phyloP scores from a whole-genome alignment of 1,139 yeast genomes.

The Lodderomyces metapsilosis region DNA sequence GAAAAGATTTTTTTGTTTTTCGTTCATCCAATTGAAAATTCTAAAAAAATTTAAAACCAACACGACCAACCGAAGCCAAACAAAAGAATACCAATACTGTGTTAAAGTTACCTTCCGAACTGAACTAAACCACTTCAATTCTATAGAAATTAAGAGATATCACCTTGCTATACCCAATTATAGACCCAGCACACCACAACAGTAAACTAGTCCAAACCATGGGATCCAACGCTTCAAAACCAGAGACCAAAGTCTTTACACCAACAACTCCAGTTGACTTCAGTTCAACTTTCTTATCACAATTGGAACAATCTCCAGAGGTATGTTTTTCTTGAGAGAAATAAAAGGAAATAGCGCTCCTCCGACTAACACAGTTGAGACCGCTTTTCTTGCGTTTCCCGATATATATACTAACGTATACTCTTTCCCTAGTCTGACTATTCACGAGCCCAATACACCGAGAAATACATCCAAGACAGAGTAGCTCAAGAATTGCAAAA shows the following conservation, averaged over 20 bases:
- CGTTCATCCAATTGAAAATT: neutral
- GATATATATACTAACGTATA: conserved; percentile 28
- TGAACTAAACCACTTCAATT: neutral
- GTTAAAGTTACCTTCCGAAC: no score
- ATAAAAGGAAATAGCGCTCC: no score
- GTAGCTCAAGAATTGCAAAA: conserved; percentile 65
- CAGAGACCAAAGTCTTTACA: conserved; percentile 63
- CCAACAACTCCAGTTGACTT: conserved; percentile 77
- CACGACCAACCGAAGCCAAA: neutral
- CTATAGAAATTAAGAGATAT: neutral
- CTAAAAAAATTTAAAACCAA: neutral
- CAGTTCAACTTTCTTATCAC: conserved; percentile 64
- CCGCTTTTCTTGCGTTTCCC: no score
- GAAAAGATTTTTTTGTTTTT: neutral
- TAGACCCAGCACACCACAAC: neutral
- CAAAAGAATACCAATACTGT: no score
- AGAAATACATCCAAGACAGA: conserved; percentile 73
- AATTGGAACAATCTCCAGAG: conserved; percentile 71
- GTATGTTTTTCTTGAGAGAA: conserved; percentile 39
- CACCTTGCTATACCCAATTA: neutral
- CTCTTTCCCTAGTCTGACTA: conserved; percentile 53
- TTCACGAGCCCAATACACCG: conserved; percentile 77
- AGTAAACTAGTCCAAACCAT: conserved; percentile 20
- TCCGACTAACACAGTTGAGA: no score
- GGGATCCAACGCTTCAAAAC: conserved; percentile 60